Conservation (phyloP, 345 rosid genomes). For the Gossypium arboreum region DNA sequence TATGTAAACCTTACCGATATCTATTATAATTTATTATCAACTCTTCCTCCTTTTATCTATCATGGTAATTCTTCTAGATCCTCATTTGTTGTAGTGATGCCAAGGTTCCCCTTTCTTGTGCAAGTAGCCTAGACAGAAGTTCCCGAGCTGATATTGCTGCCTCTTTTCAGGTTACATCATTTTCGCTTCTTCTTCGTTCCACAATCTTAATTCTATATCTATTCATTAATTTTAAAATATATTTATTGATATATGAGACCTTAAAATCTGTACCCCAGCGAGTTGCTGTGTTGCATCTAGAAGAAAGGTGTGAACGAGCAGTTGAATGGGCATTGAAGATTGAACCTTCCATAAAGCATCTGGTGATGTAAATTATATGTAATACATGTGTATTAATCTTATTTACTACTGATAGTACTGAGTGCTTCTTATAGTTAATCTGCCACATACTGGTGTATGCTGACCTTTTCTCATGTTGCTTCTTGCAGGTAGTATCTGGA, state of each 20-base stretch:
- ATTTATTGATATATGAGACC: not conserved
- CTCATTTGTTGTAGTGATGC: slow-evolving; percentile 42
- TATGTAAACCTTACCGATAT: slow-evolving; percentile 26
- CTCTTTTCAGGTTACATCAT: slow-evolving; percentile 75
- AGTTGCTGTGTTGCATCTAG: slow-evolving; percentile 90
- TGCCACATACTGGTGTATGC: slow-evolving; percentile 7
- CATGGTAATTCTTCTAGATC: not conserved
- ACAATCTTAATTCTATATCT: not conserved
- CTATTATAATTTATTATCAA: slow-evolving; percentile 13
- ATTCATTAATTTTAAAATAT: not conserved
- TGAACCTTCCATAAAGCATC: slow-evolving; percentile 70
- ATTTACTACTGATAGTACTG: slow-evolving; percentile 12
- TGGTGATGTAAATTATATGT: slow-evolving; percentile 42
- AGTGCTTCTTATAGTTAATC: slow-evolving; percentile 10
- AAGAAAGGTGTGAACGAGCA: slow-evolving; percentile 90
- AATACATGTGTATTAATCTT: not conserved
- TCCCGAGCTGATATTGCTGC: slow-evolving; percentile 92
- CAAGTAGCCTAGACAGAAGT: slow-evolving; percentile 65
- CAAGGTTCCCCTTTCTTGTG: slow-evolving; percentile 58
- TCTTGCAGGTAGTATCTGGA: slow-evolving; percentile 80
- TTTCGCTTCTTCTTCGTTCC: not conserved
- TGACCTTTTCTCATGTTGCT: slow-evolving; percentile 10
- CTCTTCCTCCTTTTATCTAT: slow-evolving; percentile 1
- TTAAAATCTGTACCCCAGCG: slow-evolving; percentile 42
- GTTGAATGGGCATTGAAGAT: slow-evolving; percentile 84